Base-by-base conservation (phyloP, 2,329 filamentous ascomycete genomes). In the Sordariomycetes sp. region DNA sequence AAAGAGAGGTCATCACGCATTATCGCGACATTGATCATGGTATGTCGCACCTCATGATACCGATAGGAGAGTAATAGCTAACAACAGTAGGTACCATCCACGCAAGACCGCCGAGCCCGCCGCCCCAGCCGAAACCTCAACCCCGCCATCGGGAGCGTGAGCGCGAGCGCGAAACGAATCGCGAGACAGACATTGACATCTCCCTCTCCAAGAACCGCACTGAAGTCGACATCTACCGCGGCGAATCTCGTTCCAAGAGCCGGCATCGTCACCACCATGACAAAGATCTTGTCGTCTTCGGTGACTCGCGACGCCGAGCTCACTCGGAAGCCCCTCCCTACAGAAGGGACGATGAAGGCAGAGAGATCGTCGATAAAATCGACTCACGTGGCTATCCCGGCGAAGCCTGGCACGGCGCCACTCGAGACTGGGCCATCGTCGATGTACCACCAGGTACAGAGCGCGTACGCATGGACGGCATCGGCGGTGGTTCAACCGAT, bases 21-120 rank as follows among this genome's bases (percentile, higher is more conserved):
- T 90, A 92, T 53, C 74, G 80, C 38, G 83, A 90, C 50, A 82
- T 93, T 46, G 84, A 94, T 50, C 86, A 94, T 59, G 87, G 84
- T 86, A 66, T 53, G 76, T 23, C 12, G 24, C 15, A 15, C 18
- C 21, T 26, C 8, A 15, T 17, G n/a, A 21, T 33, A 30, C 21
- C 21, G 16, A 27, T 27, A n/a, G 14, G 19, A 11, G 5, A 21
- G 28, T n/a, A 30, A 34, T 39, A 19, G 37, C 30, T 15, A 12
- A 14, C 21, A 15, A 8, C 10, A n/a, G 8, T n/a, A 75, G 71
- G 70, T 25, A 53, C 71, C 26, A 52, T 72, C 23, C 51, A 46
- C 33, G 55, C 48, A 3, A 57, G 58, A 32, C 64, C 59, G 7
- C 68, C 60, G 14, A 63, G 55, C 21, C 68, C 68, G 11, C 61